Evolutionary conservation across 495 filamentous ascomycete species (phyloP), one percentile per base, ranked within the genome.

Genomic region (Podospora fimiseda): DNA sequence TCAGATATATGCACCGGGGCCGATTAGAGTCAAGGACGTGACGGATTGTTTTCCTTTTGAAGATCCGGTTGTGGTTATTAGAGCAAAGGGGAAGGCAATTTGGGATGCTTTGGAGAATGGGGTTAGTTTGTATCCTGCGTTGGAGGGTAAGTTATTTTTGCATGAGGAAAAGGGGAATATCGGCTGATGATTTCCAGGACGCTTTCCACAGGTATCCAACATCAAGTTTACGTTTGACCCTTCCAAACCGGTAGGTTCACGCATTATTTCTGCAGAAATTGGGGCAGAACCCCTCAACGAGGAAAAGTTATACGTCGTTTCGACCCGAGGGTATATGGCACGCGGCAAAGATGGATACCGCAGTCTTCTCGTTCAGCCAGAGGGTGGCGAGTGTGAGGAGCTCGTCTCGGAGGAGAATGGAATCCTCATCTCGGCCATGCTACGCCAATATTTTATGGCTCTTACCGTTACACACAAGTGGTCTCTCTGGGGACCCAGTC

Each of bases 361-460:
- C 1, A 86, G 85, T 18, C 75, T 96, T 8, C 75, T 90, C 8
- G 74, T 86, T 0, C 60, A 84, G 48, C 74, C 80, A 1, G 84
- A 86, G 57, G 88, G 87, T 19, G 90, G 89, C 8, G 65, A 75
- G 11, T 86, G 85, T 2, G 84, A 88, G 58, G 87, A 89, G 61
- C 60, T 95, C 15, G 82, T 96, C 16, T 79, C 77, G 21, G 90
- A 95, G 54, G 90, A 96, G 61, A 89, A 86, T 51, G 90, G 90
- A 7, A 79, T 94, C 3, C 67, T 96, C 22, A 88, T 95, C 56
- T 87, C 83, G 56, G 88, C 82, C 53, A 83, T 96, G 53, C 72
- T 96, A 19, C 81, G 90, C 3, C 90, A 95, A 65, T 95, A 94
- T 60, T 95, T 96, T 63, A 80, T 92, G 74, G 85, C 82, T 9